Base-by-base conservation (phyloP, 2,329 filamentous ascomycete genomes). In the Aspergillus sp. region DNA sequence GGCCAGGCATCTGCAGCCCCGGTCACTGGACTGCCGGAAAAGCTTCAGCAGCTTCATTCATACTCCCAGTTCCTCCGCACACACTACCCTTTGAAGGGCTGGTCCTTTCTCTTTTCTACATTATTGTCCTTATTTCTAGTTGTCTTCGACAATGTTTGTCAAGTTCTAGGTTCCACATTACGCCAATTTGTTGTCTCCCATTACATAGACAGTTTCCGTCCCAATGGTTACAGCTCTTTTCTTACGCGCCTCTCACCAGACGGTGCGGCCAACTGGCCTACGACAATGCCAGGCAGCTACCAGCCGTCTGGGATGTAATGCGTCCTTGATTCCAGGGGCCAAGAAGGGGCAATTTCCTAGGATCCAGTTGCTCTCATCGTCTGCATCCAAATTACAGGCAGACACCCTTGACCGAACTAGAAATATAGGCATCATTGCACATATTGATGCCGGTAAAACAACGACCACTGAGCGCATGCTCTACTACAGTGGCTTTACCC, bases 391-490 rank as follows among this genome's bases (percentile, higher is more conserved):
- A 60, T 63, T 60, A 28, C 69, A 74, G 43, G 65, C 57, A 30
- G 66, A 70, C 30, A 65, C 72, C 62, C 79, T 87, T 17, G 82
- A 85, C 41, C 86, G 86, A 69, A 95, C 93, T 55, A 85, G 94
- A 68, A 99, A 99, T 73, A 97, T 99, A 74, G 95, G 95, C 63
- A 98, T 99, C 68, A 97, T 99, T 76, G 95, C 95, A 61, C 95
- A 99, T 76, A 97, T 99, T 66, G 95, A 98, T 87, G 95, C 95
- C 59, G 95, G 95, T 8, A 99, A 99, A 82, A 99, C 95, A 1
- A 98, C 95, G 0, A 99, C 95, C 0, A 98, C 95, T 3, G 95
- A 99, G 86, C 92, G 95, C 60, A 98, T 98, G 94, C 89, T 99
- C 71, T 98, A 92, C 74, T 97, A 97, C 72, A 96, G 92, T 74